phyloP scores from a whole-genome alignment of 2,329 filamentous ascomycete genomes.

The Phialemonium atrogriseum region DNA sequence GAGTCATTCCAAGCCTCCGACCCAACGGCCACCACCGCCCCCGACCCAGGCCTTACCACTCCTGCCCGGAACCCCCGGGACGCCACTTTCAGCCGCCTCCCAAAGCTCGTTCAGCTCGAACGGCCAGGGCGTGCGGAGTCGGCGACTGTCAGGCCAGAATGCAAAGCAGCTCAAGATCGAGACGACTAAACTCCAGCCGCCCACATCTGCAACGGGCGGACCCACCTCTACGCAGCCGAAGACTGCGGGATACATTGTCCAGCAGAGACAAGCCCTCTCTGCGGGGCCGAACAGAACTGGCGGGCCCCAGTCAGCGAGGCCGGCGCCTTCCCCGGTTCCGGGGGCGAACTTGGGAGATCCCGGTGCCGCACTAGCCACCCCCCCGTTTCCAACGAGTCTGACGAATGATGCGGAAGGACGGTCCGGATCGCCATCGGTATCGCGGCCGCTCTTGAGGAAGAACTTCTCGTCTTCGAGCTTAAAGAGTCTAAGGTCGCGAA shows the following conservation, averaged over 20 bases:
- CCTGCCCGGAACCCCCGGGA: slow-evolving; percentile 29
- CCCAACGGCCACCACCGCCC: slow-evolving; percentile 33
- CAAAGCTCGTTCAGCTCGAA: slow-evolving; percentile 11
- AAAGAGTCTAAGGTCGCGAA: slow-evolving; percentile 64
- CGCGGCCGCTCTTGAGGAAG: slow-evolving; percentile 47
- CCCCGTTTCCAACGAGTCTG: slow-evolving; percentile 20
- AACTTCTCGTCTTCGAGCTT: slow-evolving; percentile 65
- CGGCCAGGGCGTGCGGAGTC: slow-evolving; percentile 54
- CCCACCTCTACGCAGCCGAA: slow-evolving; percentile 16
- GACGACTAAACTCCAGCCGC: slow-evolving; percentile 40
- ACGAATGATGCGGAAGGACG: slow-evolving; percentile 27
- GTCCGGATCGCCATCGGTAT: slow-evolving; percentile 45
- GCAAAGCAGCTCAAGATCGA: slow-evolving; percentile 83
- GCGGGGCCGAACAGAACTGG: slow-evolving; percentile 24
- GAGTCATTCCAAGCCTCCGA: slow-evolving; percentile 18
- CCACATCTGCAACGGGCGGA: slow-evolving; percentile 13
- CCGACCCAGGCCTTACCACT: slow-evolving; percentile 39
- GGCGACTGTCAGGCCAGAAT: slow-evolving; percentile 74
- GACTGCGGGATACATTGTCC: slow-evolving; percentile 27
- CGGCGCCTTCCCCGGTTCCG: slow-evolving; percentile 24
- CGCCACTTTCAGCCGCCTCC: slow-evolving; percentile 22
- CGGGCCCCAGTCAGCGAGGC: slow-evolving; percentile 20
- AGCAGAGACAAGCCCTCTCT: slow-evolving; percentile 33
- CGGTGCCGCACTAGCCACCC: slow-evolving; percentile 21
- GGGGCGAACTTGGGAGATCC: slow-evolving; percentile 21